These are phyloP conservation scores for Citeromyces nyonsensis DNA, from an alignment of 805 yeast species.

Conservation along the genomic window DNA sequence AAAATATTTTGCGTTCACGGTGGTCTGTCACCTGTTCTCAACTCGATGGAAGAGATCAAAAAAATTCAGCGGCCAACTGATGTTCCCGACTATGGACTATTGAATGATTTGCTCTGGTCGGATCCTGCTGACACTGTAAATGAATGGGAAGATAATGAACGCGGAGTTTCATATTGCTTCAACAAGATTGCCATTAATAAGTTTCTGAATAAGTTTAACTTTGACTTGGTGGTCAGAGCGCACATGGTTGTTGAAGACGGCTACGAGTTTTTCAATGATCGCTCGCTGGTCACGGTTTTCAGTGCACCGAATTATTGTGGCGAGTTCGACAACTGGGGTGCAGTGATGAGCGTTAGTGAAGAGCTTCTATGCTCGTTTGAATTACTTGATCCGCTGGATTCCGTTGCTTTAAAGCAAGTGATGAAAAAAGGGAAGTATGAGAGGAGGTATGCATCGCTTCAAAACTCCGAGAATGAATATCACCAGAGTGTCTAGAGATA, in stretches of 20 bases:
- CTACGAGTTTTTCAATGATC: conserved; percentile 60
- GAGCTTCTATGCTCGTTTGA: conserved; percentile 89
- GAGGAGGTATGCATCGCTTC: conserved; percentile 40
- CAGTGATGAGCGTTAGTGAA: conserved; percentile 93
- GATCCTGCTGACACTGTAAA: conserved; percentile 74
- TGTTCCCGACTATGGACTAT: conserved; percentile 70
- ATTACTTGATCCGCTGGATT: conserved; percentile 83
- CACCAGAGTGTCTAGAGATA: too few species aligned
- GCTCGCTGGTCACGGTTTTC: conserved; percentile 58
- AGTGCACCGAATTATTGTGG: conserved; percentile 71
- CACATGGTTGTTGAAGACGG: conserved; percentile 85
- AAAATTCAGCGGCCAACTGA: conserved; percentile 71
- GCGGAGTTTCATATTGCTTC: conserved; percentile 74
- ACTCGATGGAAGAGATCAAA: conserved; percentile 60
- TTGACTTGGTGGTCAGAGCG: conserved; percentile 72
- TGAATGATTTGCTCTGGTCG: conserved; percentile 70
- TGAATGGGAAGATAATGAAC: conserved; percentile 81
- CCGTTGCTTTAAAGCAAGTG: conserved; percentile 83
- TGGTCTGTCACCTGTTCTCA: conserved; percentile 63
- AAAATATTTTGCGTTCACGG: conserved; percentile 90
- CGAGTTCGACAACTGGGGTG: conserved; percentile 92
- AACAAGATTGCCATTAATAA: conserved; percentile 69
- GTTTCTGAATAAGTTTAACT: conserved; percentile 57
- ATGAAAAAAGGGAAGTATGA: conserved; percentile 91
- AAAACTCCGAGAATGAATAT: background rate